A percentile compares a stretch with the other conserved stretches of the same genome.
These are phyloP conservation scores for Calonectria naviculata DNA, from an alignment of 2,329 filamentous ascomycete genomes.

Conservation along the genomic window DNA sequence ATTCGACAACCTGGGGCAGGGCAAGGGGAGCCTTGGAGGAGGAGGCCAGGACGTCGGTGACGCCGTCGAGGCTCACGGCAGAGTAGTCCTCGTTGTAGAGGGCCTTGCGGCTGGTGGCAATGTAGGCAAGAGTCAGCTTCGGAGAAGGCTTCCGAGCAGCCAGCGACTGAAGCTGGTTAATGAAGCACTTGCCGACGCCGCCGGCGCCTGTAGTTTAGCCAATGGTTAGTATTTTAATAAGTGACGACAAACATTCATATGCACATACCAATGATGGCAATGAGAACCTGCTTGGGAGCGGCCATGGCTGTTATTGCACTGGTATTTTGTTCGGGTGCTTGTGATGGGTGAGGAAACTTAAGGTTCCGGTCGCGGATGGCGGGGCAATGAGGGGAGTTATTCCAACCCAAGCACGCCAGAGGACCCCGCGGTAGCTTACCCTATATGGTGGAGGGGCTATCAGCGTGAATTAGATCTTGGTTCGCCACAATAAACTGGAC, in stretches of 20 bases:
- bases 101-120: conserved; percentile 87
- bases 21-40: conserved; percentile 74
- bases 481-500: neutral
- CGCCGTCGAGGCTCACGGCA: conserved; percentile 70
- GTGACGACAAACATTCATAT: neutral
- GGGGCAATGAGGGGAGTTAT: conserved; percentile 40
- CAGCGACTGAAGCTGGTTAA: conserved; percentile 80
- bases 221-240: conserved; percentile 25
- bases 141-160: conserved; percentile 73
- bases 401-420: conserved; percentile 28
- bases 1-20: conserved; percentile 78
- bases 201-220: conserved; percentile 75
- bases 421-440: conserved; percentile 42
- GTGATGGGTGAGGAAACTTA: conserved; percentile 39
- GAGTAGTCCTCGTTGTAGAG: conserved; percentile 81
- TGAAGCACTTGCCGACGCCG: conserved; percentile 92
- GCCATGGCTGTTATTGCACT: conserved; percentile 50
- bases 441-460: conserved; percentile 27
- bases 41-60: conserved; percentile 71
- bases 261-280: conserved; percentile 63
- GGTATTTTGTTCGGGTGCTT: conserved; percentile 28
- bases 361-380: conserved; percentile 52
- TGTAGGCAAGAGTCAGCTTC: conserved; percentile 83
- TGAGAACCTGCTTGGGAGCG: conserved; percentile 58
- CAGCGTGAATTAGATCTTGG: conserved; percentile 13